phyloP scores from a whole-genome alignment of 1,284 basidiomycete species.

The Malassezia sympodialis region DNA sequence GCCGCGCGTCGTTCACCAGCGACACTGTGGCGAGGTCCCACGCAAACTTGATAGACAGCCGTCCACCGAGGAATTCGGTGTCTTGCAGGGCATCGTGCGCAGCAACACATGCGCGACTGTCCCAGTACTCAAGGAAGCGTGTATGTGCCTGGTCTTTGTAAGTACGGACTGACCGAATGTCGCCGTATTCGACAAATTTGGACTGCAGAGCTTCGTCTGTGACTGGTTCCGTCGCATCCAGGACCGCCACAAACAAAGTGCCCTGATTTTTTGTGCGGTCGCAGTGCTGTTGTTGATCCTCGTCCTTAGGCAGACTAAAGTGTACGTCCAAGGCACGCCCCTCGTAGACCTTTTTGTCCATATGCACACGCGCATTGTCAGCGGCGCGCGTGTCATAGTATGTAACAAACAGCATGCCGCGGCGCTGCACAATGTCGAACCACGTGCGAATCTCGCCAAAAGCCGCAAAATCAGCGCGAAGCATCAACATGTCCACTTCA shows the following conservation, averaged over 20 bases:
- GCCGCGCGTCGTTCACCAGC: slow-evolving; percentile 13
- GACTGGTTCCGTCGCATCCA: slow-evolving; percentile 60
- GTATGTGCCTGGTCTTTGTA: slow-evolving; percentile 28
- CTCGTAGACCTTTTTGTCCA: slow-evolving; percentile 48
- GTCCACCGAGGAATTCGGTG: slow-evolving; percentile 68
- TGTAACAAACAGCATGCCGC: slow-evolving; percentile 95
- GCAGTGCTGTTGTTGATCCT: slow-evolving; percentile 64
- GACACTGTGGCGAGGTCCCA: slow-evolving; percentile 58
- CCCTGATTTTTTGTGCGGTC: slow-evolving; percentile 86
- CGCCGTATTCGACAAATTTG: slow-evolving; percentile 76
- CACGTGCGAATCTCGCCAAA: slow-evolving; percentile 93
- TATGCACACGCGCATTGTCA: slow-evolving; percentile 71
- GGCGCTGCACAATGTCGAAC: slow-evolving; percentile 82
- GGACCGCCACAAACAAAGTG: slow-evolving; percentile 66
- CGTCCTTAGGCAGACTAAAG: slow-evolving; percentile 76
- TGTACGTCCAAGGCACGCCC: slow-evolving; percentile 80
- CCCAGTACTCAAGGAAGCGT: slow-evolving; percentile 25
- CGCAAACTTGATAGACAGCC: slow-evolving; percentile 75
- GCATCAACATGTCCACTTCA: slow-evolving; percentile 7
- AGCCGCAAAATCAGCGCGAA: slow-evolving; percentile 71
- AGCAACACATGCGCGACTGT: slow-evolving; percentile 57
- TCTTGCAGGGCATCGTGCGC: slow-evolving; percentile 71
- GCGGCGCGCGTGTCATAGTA: slow-evolving; percentile 86
- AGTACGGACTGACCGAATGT: slow-evolving; percentile 65
- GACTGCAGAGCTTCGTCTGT: slow-evolving; percentile 72